A percentile compares a stretch with the other conserved stretches of the same genome.
Evolutionary conservation across 257 asterid genomes (phyloP).

Genomic region (Solanum microdontum): DNA sequence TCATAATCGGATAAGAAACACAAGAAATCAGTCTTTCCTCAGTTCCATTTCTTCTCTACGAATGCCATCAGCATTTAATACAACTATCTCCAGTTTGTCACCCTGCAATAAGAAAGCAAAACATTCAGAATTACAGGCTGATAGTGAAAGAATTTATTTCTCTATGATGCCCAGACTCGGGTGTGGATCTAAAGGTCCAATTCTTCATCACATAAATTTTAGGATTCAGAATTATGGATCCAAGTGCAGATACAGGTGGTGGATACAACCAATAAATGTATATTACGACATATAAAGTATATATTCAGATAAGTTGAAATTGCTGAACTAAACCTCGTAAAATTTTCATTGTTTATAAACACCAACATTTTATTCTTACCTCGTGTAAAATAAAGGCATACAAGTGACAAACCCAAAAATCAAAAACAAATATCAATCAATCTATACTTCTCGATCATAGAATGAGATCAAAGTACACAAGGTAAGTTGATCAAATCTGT

Average conservation of each 20-base stretch:
- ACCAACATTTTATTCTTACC: neutral
- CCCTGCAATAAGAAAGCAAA: slow-evolving; percentile 11
- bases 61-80: slow-evolving; percentile 20
- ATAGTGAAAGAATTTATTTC: neutral
- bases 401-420: neutral
- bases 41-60: slow-evolving; percentile 32
- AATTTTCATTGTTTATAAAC: neutral
- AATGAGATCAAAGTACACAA: neutral
- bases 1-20: neutral
- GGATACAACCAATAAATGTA: neutral
- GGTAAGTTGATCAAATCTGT: neutral
- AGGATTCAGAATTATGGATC: neutral
- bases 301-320: neutral
- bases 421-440: neutral
- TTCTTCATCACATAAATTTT: neutral
- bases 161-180: neutral
- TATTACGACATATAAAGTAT: neutral
- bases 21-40: slow-evolving; percentile 23
- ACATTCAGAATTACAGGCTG: neutral
- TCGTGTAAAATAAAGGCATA: neutral
- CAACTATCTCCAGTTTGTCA: slow-evolving; percentile 31
- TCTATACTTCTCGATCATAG: neutral
- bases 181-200: neutral
- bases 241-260: neutral
- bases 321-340: neutral